Evolutionary conservation across 2,329 filamentous ascomycete genomes (phyloP).

Genomic region (Apiospora hydei): DNA sequence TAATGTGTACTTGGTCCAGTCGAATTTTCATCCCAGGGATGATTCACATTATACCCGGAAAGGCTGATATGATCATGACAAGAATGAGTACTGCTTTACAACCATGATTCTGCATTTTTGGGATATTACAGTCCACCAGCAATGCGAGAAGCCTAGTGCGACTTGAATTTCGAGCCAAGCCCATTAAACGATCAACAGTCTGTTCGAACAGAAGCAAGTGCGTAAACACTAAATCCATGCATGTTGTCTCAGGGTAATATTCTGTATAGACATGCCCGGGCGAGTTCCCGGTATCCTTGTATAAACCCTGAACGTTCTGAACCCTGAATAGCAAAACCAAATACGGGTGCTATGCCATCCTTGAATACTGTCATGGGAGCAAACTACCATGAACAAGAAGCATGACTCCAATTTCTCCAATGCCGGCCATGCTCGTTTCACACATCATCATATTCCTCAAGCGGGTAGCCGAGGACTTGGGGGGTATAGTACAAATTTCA

Average conservation of each 20-base stretch:
- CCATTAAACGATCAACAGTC: background rate
- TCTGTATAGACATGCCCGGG: background rate
- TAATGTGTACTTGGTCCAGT: background rate
- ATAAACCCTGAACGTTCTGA: background rate
- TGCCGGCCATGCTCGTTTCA: slow-evolving; percentile 21
- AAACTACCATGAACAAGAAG: background rate
- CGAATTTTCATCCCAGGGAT: too few species aligned
- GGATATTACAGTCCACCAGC: background rate
- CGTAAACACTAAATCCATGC: background rate
- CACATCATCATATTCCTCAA: background rate
- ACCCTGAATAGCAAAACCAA: slow-evolving; percentile 11
- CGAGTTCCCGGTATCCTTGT: background rate
- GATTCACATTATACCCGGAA: background rate
- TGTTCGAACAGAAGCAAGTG: background rate
- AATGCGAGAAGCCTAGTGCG: background rate
- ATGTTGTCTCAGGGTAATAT: background rate
- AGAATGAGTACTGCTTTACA: background rate
- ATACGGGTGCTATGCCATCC: slow-evolving; percentile 22
- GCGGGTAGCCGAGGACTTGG: background rate
- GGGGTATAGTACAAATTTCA: slow-evolving; percentile 21
- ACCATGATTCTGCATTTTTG: background rate
- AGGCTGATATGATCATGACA: background rate
- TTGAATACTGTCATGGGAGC: background rate
- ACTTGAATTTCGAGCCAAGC: too few species aligned
- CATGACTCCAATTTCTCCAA: slow-evolving; percentile 24